Percentiles rank a stretch among this genome's conserved stretches.
Evolutionary conservation across 1,139 yeast species (phyloP).

Genomic region (Hemisphaericaspora xylofermentans): DNA sequence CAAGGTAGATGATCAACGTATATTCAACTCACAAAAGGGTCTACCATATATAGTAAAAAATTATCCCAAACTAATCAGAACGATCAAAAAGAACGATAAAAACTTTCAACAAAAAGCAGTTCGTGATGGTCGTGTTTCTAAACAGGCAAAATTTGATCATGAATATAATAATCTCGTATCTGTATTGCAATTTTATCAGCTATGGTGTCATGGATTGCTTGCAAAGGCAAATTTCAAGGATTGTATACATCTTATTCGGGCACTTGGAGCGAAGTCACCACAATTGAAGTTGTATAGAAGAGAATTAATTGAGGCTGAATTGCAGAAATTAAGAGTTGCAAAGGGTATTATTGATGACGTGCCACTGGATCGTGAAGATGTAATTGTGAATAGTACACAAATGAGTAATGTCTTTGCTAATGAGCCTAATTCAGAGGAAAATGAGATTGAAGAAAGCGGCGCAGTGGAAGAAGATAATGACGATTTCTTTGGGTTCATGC

Average conservation of each 20-base stretch:
- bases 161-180: constrained; percentile 43
- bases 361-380: constrained; percentile 1
- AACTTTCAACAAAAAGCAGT: constrained; percentile 19
- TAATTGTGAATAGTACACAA: not conserved
- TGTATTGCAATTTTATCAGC: constrained; percentile 66
- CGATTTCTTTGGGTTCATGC: constrained; percentile 10
- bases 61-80: constrained; percentile 31
- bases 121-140: constrained; percentile 1
- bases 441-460: constrained; percentile 1
- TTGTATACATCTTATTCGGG: constrained; percentile 40
- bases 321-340: constrained; percentile 31
- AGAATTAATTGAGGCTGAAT: constrained; percentile 35
- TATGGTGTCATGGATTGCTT: constrained; percentile 81
- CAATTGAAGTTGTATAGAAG: constrained; percentile 37
- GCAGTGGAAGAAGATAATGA: constrained; percentile 18
- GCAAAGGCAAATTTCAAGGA: constrained; percentile 79
- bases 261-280: constrained; percentile 33
- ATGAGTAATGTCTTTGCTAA: not conserved
- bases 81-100: constrained; percentile 30
- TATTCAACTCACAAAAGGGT: constrained; percentile 47
- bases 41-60: constrained; percentile 46
- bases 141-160: constrained; percentile 27
- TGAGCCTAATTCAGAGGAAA: constrained; percentile 5
- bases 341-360: constrained; percentile 31
- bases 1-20: constrained; percentile 49